Percentiles rank a stretch among this genome's conserved stretches.
These are phyloP conservation scores for Linderina pennispora DNA, from an alignment of 192 early-diverging fungal species.

Conservation along the genomic window DNA sequence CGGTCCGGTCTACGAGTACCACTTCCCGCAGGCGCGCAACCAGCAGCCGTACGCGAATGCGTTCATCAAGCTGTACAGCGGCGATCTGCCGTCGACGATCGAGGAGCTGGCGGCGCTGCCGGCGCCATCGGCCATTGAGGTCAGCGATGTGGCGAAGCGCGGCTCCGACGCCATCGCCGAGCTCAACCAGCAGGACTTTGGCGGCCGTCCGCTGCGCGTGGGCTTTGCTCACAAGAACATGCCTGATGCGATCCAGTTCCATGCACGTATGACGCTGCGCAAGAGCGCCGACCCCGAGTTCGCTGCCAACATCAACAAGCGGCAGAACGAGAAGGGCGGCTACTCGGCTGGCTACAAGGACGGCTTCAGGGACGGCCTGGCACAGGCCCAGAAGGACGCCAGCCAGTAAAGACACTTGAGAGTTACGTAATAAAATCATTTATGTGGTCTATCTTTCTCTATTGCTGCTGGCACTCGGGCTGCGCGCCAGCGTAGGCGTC, in stretches of 20 bases:
- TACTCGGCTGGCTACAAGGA: slow-evolving; percentile 26
- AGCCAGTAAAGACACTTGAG: too few species aligned
- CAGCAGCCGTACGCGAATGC: slow-evolving; percentile 6
- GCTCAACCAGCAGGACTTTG: slow-evolving; percentile 3
- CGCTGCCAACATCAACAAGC: neutral
- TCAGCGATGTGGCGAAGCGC: slow-evolving; percentile 8
- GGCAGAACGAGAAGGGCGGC: neutral
- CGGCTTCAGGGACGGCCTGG: slow-evolving; percentile 25
- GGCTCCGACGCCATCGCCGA: slow-evolving; percentile 10
- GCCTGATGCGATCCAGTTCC: slow-evolving; percentile 39
- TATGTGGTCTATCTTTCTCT: neutral
- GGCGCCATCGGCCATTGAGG: slow-evolving; percentile 7
- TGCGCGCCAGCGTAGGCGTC: slow-evolving; percentile 3
- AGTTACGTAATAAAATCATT: too few species aligned
- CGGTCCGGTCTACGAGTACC: slow-evolving; percentile 19
- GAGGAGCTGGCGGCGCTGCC: slow-evolving; percentile 30
- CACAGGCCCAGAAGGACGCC: slow-evolving; percentile 1
- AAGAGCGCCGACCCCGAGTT: slow-evolving; percentile 11
- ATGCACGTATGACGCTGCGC: slow-evolving; percentile 14
- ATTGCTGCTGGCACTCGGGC: slow-evolving; percentile 17
- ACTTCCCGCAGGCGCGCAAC: neutral
- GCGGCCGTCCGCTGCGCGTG: slow-evolving; percentile 4
- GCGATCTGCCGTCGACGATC: slow-evolving; percentile 26
- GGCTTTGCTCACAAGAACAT: slow-evolving; percentile 9
- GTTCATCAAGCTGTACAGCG: slow-evolving; percentile 30